A percentile compares a stretch with the other conserved stretches of the same genome.
These are phyloP conservation scores for Teratosphaeria pseudoeucalypti DNA, from an alignment of 2,329 filamentous ascomycete genomes.

Conservation along the genomic window DNA sequence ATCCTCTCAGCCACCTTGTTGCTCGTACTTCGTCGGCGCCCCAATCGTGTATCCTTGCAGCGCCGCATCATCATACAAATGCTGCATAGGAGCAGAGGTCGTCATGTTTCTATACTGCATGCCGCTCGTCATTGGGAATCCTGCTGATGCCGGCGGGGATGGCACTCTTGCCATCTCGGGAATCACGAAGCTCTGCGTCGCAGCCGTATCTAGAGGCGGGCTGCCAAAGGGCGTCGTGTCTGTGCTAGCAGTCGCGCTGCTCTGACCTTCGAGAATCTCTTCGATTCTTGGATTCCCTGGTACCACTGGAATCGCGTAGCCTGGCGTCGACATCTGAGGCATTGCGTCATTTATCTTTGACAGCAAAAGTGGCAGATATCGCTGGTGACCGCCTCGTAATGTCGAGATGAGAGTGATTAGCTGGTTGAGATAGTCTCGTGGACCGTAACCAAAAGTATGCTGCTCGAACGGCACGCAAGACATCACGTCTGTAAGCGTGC, in stretches of 20 bases:
- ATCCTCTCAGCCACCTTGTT: not conserved
- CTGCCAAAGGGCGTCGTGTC: conserved; percentile 22
- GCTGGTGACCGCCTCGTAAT: conserved; percentile 64
- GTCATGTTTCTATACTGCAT: conserved; percentile 2
- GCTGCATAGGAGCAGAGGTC: conserved; percentile 3
- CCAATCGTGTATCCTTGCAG: conserved; percentile 1
- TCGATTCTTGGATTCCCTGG: conserved; percentile 15
- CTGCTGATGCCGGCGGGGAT: not conserved
- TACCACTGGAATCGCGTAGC: conserved; percentile 17
- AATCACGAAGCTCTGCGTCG: not conserved
- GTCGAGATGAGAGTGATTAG: conserved; percentile 56
- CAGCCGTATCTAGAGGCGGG: conserved; percentile 9
- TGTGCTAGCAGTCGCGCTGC: conserved; percentile 17
- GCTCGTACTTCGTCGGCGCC: conserved; percentile 1
- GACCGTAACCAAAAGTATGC: conserved; percentile 51
- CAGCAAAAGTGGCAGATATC: conserved; percentile 66
- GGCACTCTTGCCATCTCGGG: not conserved
- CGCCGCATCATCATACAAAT: not conserved
- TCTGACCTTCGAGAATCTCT: conserved; percentile 22
- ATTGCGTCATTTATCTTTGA: conserved; percentile 58
- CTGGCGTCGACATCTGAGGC: conserved; percentile 17
- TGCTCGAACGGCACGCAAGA: conserved; percentile 48
- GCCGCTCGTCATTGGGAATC: conserved; percentile 1
- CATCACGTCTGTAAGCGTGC: conserved; percentile 63
- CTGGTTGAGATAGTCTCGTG: conserved; percentile 63